phyloP scores from a whole-genome alignment of 495 filamentous ascomycete genomes.

The Filosporella fistucella region DNA sequence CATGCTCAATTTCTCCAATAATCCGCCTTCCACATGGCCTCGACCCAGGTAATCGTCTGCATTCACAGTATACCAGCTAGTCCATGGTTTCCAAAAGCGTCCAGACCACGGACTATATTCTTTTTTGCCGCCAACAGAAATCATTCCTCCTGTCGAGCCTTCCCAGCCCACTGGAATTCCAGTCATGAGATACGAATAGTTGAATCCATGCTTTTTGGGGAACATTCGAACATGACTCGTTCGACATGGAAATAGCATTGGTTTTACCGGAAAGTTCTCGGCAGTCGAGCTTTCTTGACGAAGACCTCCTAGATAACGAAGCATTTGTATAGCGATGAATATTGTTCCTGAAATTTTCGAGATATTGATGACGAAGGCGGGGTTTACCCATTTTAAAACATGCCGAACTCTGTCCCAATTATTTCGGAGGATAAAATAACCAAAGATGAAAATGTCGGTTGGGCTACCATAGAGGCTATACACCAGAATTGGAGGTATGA shows the following conservation, averaged over 20 bases:
- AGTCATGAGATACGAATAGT: constrained; percentile 61
- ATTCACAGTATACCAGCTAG: constrained; percentile 51
- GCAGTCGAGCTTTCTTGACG: not conserved
- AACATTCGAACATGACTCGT: constrained; percentile 59
- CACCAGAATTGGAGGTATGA: not conserved
- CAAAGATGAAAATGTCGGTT: not conserved
- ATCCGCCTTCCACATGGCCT: constrained; percentile 36
- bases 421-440: not conserved
- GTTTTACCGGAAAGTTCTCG: constrained; percentile 20
- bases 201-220: constrained; percentile 59
- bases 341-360: not conserved
- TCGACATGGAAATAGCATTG: constrained; percentile 52
- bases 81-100: constrained; percentile 22
- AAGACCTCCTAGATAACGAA: constrained; percentile 6
- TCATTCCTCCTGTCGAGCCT: constrained; percentile 44
- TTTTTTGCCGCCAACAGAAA: constrained; percentile 42
- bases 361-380: constrained; percentile 5
- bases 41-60: constrained; percentile 55
- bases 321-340: constrained; percentile 9
- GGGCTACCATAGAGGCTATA: not conserved
- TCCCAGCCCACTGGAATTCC: constrained; percentile 62
- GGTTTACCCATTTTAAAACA: constrained; percentile 9
- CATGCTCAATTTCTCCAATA: constrained; percentile 52
- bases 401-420: not conserved
- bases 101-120: constrained; percentile 21